These are phyloP conservation scores for Solanum lycopersicoides DNA, from an alignment of 257 asterid species.

Conservation along the genomic window DNA sequence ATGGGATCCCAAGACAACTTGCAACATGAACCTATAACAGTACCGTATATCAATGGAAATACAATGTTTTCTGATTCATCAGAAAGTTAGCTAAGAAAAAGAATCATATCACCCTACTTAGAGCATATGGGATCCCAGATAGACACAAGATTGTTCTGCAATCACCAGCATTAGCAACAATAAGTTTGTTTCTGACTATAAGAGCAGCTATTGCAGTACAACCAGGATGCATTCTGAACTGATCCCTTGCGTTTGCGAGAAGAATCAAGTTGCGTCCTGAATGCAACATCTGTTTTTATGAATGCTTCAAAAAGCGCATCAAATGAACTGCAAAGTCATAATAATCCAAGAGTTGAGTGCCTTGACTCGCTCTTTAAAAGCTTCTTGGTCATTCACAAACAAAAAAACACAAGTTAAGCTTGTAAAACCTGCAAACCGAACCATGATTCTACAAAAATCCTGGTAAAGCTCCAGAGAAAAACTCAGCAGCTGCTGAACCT, in stretches of 20 bases:
- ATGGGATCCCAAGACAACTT: conserved; percentile 33
- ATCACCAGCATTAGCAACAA: conserved; percentile 92
- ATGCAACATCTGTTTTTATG: conserved; percentile 60
- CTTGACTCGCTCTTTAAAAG: not conserved
- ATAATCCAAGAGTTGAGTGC: not conserved
- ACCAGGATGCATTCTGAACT: conserved; percentile 77
- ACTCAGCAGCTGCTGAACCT: conserved; percentile 96
- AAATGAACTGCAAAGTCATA: conserved; percentile 43
- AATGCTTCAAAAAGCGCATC: conserved; percentile 67
- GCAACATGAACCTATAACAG: conserved; percentile 83
- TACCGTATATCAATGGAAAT: not conserved
- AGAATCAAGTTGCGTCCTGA: conserved; percentile 50
- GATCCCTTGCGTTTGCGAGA: conserved; percentile 42
- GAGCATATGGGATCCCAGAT: conserved; percentile 47
- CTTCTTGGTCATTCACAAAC: not conserved
- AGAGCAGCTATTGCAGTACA: conserved; percentile 76
- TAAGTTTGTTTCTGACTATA: conserved; percentile 49
- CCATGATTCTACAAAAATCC: conserved; percentile 44
- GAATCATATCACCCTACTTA: conserved; percentile 67
- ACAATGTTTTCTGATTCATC: not conserved
- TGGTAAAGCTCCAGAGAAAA: conserved; percentile 90
- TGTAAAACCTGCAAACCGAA: conserved; percentile 35
- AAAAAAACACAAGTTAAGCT: not conserved
- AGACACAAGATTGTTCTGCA: conserved; percentile 81
- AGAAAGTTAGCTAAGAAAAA: not conserved